phyloP scores from a whole-genome alignment of 2,329 filamentous ascomycete species.

The Akanthomyces lecanii region DNA sequence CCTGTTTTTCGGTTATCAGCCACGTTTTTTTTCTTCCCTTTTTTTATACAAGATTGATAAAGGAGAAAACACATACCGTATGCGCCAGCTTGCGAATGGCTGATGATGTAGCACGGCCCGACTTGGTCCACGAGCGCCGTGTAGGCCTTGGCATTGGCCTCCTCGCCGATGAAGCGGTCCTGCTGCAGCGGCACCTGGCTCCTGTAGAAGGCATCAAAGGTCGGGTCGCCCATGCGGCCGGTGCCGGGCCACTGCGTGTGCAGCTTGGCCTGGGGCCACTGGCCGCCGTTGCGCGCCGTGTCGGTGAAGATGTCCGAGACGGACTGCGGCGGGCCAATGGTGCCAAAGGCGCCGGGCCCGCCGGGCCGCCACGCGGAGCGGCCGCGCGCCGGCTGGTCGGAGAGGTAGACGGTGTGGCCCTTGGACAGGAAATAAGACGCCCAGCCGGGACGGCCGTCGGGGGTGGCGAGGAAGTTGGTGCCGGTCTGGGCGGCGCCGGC shows the following conservation, averaged over 20 bases:
- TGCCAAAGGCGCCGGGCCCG: constrained; percentile 21
- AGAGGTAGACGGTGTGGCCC: constrained; percentile 39
- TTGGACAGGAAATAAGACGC: constrained; percentile 36
- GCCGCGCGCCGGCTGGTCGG: constrained; percentile 34
- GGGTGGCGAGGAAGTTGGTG: constrained; percentile 35
- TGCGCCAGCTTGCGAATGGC: constrained; percentile 25
- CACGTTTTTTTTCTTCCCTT: background rate
- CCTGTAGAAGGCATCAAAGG: constrained; percentile 45
- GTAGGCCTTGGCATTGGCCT: constrained; percentile 21
- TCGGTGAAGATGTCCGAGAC: constrained; percentile 28
- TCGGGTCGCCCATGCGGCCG: constrained; percentile 35
- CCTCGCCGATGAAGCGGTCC: constrained; percentile 21
- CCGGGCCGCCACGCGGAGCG: constrained; percentile 28
- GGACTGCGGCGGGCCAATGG: constrained; percentile 22
- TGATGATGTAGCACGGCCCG: constrained; percentile 29
- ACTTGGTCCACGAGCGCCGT: constrained; percentile 22
- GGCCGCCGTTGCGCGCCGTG: constrained; percentile 22
- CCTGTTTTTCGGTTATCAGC: background rate
- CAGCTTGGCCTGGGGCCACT: constrained; percentile 30
- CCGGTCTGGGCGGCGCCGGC: constrained; percentile 29
- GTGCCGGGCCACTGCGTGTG: constrained; percentile 33
- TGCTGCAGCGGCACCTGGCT: constrained; percentile 21
- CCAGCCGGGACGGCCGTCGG: constrained; percentile 39
- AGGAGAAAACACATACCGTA: constrained; percentile 17
- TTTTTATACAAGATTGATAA: too few species aligned